Evolutionary conservation across 441 rosid genomes (phyloP), one percentile per base, ranked within the genome.

Genomic region (Populus hybrid): DNA sequence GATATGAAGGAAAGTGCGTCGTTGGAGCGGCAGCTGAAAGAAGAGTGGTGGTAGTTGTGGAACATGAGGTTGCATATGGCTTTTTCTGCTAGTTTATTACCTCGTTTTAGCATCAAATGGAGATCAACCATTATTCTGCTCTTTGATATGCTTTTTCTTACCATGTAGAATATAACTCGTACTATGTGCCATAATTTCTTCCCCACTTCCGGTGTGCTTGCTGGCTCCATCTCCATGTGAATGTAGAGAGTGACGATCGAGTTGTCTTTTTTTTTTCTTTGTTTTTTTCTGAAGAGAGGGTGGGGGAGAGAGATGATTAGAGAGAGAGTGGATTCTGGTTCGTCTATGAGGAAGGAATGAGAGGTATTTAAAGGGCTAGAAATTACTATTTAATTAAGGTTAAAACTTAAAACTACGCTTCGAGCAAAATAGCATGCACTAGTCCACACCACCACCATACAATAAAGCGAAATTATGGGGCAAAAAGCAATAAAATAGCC

Each of bases 121-220:
- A 93, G 81, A 79, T 91, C 94, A 14, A 81, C 65, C 90, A 87
- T 83, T 80, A 91, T 65, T 74, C 84, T 89, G 86, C 81, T 90
- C 87, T 89, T 91, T 70, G 88, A 81, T 46, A 89, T 80, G 78
- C 89, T 89, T 12, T 88, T 82, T 79, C 92, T 88, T 14, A 92
- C 68, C 94, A 94, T 90, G 87, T 81, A 88, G 82, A 86, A 82
- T 8, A 88, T 81, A 50, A 81, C 79, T 0, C 91, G 83, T 40
- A 89, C 79, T 64, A 90, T 80, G 72, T 83, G 83, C 92, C 94
- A 88, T 34, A 90, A 70, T 59, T 90, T 91, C 80, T 94, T 94
- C 64, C 85, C 85, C 57, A 83, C 87, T 67, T 81, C 79, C 66
- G 82, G 79, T 63, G 91, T 80, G 59, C 82, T 89, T 65, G 85